Evolutionary conservation across 73 alveolate genomes (phyloP).

Genomic region (Paraurostyla sp.): DNA sequence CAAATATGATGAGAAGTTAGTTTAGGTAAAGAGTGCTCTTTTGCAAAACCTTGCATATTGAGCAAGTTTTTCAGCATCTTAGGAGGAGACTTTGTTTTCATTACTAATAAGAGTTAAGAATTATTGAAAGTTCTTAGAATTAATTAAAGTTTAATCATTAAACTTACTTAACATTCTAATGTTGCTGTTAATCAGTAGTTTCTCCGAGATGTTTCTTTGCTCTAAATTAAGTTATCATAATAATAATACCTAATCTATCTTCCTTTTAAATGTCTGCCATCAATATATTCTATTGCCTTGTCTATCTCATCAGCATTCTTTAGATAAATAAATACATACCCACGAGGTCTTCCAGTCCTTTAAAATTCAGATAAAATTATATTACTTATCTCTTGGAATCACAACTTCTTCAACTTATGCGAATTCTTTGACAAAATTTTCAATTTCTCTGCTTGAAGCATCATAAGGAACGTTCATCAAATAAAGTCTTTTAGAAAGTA

Average conservation of each 20-base stretch:
- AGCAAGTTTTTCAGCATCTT: background rate
- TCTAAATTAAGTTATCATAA: background rate
- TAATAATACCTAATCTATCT: constrained; percentile 37
- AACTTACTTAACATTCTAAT: too few relatives aligned
- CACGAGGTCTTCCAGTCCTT: constrained; percentile 55
- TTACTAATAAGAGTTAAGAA: too few relatives aligned
- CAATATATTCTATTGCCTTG: constrained; percentile 56
- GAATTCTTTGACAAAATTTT: constrained; percentile 16
- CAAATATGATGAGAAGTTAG: background rate
- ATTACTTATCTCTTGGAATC: constrained; percentile 58
- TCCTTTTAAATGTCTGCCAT: constrained; percentile 46
- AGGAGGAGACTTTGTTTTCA: too few relatives aligned
- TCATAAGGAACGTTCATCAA: constrained; percentile 62
- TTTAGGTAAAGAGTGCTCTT: background rate
- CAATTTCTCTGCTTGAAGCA: constrained; percentile 17
- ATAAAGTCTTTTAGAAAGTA: constrained; percentile 31
- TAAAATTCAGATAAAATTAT: background rate
- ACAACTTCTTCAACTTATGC: constrained; percentile 55
- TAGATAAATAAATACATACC: constrained; percentile 61
- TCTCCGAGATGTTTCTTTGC: constrained; percentile 18
- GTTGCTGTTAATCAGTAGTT: too few relatives aligned
- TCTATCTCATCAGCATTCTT: constrained; percentile 57
- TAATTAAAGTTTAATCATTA: background rate
- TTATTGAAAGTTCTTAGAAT: background rate
- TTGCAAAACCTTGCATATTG: background rate